Percentiles rank a stretch among this genome's conserved stretches.
phyloP scores from a whole-genome alignment of 495 filamentous ascomycete species.

The Zalerion maritima region DNA sequence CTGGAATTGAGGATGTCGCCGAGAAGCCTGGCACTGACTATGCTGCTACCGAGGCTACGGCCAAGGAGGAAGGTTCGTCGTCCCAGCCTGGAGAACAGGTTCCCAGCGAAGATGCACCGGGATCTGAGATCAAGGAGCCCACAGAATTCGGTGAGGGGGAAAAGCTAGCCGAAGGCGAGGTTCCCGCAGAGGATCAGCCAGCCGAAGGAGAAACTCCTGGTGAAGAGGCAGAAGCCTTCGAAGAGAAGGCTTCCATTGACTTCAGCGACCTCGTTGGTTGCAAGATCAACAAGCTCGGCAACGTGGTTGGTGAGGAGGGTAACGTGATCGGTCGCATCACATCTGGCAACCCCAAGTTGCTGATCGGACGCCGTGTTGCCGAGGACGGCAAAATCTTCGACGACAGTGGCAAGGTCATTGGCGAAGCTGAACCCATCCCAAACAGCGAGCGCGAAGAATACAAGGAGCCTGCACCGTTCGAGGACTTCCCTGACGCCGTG shows the following conservation, averaged over 20 bases:
- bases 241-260: conserved; percentile 35
- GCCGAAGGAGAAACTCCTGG: conserved; percentile 38
- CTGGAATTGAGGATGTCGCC: too few relatives aligned
- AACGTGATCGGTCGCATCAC: conserved; percentile 55
- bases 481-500: conserved; percentile 53
- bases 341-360: conserved; percentile 50
- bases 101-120: conserved; percentile 23
- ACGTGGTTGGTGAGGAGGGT: conserved; percentile 57
- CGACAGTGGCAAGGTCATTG: conserved; percentile 56
- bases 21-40: too few relatives aligned
- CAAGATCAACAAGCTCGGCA: conserved; percentile 66
- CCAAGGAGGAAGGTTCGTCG: conserved; percentile 8
- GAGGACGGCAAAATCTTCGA: conserved; percentile 63
- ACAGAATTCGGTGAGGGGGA: conserved; percentile 41
- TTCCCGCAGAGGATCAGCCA: conserved; percentile 49
- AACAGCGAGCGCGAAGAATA: conserved; percentile 52
- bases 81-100: conserved; percentile 13
- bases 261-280: conserved; percentile 50
- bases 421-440: conserved; percentile 58
- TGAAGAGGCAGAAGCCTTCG: conserved; percentile 18
- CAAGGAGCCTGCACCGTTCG: conserved; percentile 57
- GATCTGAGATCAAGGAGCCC: conserved; percentile 24
- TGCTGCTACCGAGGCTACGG: conserved; percentile 10
- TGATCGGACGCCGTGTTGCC: conserved; percentile 55
- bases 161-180: conserved; percentile 48